Conservation (phyloP, 202 grass and related monocot genomes). For the Musa balbisiana region DNA sequence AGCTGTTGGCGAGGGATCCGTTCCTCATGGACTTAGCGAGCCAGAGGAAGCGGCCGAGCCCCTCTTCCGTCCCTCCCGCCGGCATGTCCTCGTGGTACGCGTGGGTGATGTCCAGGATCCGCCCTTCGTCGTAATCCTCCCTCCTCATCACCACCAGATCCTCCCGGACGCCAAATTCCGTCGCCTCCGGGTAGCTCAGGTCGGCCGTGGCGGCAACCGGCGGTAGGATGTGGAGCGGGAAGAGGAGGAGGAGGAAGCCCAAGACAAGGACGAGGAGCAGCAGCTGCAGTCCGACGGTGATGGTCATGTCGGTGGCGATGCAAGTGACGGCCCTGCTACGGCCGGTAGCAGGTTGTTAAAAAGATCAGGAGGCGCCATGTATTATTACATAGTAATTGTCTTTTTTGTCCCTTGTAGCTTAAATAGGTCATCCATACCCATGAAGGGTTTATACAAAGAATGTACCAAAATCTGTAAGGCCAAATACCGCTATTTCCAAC, state of each 20-base stretch:
- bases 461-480: too few species aligned
- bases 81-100: conserved; percentile 12
- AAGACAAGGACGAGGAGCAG: conserved; percentile 1
- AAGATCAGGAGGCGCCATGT: too few species aligned
- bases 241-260: neutral
- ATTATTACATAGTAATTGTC: too few species aligned
- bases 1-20: conserved; percentile 59
- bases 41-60: conserved; percentile 48
- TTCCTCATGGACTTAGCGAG: conserved; percentile 61
- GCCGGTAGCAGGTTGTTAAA: too few species aligned
- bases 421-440: too few species aligned
- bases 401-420: too few species aligned
- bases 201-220: conserved; percentile 3
- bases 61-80: conserved; percentile 44
- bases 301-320: neutral
- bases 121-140: conserved; percentile 9
- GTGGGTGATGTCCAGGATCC: conserved; percentile 12
- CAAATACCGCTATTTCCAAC: too few species aligned
- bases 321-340: neutral
- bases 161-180: neutral
- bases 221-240: neutral
- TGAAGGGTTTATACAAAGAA: too few species aligned
- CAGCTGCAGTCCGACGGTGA: neutral
- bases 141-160: neutral
- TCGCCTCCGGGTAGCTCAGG: conserved; percentile 2